Base-by-base conservation (phyloP, 2,329 filamentous ascomycete genomes). In the Fusarium decemcellulare region DNA sequence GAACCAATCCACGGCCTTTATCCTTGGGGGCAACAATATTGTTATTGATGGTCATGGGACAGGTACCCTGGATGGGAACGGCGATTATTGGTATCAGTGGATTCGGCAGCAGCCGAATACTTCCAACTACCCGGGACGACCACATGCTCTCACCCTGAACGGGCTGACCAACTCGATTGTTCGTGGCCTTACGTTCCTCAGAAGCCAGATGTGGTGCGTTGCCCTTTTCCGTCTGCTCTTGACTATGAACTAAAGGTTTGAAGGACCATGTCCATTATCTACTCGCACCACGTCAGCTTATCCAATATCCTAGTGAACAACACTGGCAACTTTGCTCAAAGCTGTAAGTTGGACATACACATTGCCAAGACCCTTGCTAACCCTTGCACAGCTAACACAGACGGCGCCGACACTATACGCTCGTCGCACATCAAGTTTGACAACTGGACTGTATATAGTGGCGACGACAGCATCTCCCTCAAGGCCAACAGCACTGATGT, bases 21-120 rank as follows among this genome's bases (percentile, higher is more conserved):
- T 84, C 55, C 82, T 89, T 65, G 87, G 87, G 15, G 88, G 88
- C 6, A 77, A 84, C 12, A 81, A 84, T 34, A 78, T 91, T 27
- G 74, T 78, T 10, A 81, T 86, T 64, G 78, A 85, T 36, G 87
- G 87, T 10, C 77, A 84, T 68, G 84, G 84, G 12, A 75, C 77
- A 18, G 88, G 88, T 6, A 88, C 84, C 3, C 77, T 90, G 14
- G 82, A 90, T 71, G 88, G 88, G 10, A 90, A 90, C 70, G 88
- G 88, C 2, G 85, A 89, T 70, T 81, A 83, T 4, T 90, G 88
- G 88, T 90, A 90, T 70, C 81, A 87, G 63, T 86, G 82, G 74
- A 81, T 82, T 51, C 74, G 78, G 30, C 78, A 80, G 14, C 71
- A 72, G 11, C 81, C 79, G 34, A 88, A 88, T 64, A 6, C 56